These are phyloP conservation scores for Penicillium sp. DNA, from an alignment of 2,329 filamentous ascomycete genomes.

Conservation along the genomic window DNA sequence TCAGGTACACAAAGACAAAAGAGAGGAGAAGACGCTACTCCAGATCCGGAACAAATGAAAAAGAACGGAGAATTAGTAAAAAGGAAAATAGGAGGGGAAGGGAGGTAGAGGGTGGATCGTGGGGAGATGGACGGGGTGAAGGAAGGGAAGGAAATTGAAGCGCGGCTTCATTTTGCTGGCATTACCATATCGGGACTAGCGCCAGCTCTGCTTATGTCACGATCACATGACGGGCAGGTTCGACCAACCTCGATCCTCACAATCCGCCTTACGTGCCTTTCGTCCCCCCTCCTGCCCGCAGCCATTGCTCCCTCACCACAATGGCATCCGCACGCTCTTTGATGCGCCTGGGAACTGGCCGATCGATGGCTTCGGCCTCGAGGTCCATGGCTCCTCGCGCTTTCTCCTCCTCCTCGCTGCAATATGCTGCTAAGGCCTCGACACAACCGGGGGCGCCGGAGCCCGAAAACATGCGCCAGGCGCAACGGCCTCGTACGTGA, in stretches of 20 bases:
- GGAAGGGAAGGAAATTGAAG: constrained; percentile 27
- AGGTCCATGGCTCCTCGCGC: constrained; percentile 36
- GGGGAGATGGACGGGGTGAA: constrained; percentile 24
- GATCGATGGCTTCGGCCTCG: constrained; percentile 37
- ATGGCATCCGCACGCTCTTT: constrained; percentile 49
- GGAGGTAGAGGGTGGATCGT: constrained; percentile 20
- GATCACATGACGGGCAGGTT: constrained; percentile 26
- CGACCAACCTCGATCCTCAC: constrained; percentile 29
- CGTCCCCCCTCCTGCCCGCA: constrained; percentile 18
- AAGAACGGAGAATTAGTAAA: constrained; percentile 25
- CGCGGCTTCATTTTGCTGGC: constrained; percentile 31
- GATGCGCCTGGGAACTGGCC: constrained; percentile 44
- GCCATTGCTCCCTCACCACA: constrained; percentile 33
- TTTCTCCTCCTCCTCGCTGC: constrained; percentile 42
- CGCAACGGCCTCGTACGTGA: constrained; percentile 51
- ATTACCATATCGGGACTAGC: constrained; percentile 25
- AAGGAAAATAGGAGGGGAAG: constrained; percentile 16
- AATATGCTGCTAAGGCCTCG: constrained; percentile 47
- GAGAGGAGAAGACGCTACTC: constrained; percentile 16
- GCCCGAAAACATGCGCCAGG: constrained; percentile 66
- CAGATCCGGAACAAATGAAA: constrained; percentile 12
- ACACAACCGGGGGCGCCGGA: constrained; percentile 60
- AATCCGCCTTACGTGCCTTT: constrained; percentile 25
- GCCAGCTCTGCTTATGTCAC: constrained; percentile 17
- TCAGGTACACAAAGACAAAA: constrained; percentile 14